These are phyloP conservation scores for Agaricus sinodeliciosus DNA, from an alignment of 768 basidiomycete species.

Conservation along the genomic window DNA sequence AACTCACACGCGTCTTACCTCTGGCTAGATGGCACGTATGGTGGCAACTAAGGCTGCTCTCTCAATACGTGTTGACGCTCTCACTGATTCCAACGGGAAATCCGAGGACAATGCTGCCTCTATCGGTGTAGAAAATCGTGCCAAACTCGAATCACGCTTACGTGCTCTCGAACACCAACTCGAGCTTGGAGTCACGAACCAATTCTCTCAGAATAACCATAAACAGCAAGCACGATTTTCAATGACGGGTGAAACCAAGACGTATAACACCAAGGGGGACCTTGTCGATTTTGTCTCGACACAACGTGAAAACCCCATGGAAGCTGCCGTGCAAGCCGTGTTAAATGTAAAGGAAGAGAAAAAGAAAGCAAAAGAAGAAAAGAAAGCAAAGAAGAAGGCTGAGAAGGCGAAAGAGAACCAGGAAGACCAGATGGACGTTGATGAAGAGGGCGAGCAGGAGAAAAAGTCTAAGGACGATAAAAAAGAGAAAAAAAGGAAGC, in stretches of 20 bases:
- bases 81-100: constrained; percentile 88
- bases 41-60: constrained; percentile 97
- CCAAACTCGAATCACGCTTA: constrained; percentile 91
- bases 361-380: constrained; percentile 73
- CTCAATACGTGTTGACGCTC: constrained; percentile 95
- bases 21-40: constrained; percentile 92
- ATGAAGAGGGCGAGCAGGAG: constrained; percentile 29
- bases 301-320: constrained; percentile 69
- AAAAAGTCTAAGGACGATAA: constrained; percentile 30
- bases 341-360: constrained; percentile 87
- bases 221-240: constrained; percentile 78
- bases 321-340: constrained; percentile 66
- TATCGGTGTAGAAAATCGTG: constrained; percentile 89
- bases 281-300: constrained; percentile 78
- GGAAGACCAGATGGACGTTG: constrained; percentile 31
- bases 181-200: constrained; percentile 67
- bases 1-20: not conserved
- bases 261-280: constrained; percentile 86
- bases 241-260: constrained; percentile 70
- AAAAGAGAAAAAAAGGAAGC: constrained; percentile 37
- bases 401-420: constrained; percentile 33
- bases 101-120: constrained; percentile 75
- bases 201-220: constrained; percentile 46
- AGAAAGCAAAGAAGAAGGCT: constrained; percentile 61
- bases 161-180: constrained; percentile 81